Conservation (phyloP, 2,329 filamentous ascomycete genomes). For the Botrytis pseudocinerea region DNA sequence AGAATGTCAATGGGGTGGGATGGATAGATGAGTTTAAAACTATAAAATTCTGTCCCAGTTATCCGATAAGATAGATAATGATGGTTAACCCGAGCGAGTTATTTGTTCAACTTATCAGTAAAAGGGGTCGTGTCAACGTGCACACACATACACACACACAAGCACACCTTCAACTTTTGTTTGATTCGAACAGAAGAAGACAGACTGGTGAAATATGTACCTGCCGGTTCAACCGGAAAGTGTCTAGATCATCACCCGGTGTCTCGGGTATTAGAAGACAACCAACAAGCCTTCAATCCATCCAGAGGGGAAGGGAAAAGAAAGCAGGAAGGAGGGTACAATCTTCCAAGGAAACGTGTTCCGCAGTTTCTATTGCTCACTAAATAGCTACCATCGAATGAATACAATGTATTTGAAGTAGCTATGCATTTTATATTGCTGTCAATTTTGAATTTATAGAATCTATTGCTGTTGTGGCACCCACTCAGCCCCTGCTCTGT, state of each 20-base stretch:
- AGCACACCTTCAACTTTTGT: background rate
- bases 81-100: background rate
- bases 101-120: background rate
- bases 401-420: background rate
- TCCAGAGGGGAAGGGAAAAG: background rate
- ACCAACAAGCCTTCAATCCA: background rate
- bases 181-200: background rate
- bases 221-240: constrained; percentile 2
- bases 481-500: background rate
- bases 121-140: background rate
- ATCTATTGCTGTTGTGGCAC: background rate
- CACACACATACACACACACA: background rate
- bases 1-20: background rate
- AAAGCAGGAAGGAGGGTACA: background rate
- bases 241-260: constrained; percentile 1
- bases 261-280: constrained; percentile 1
- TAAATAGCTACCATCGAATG: background rate
- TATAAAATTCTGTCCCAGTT: background rate
- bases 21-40: background rate
- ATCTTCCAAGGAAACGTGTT: background rate
- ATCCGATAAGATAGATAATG: background rate
- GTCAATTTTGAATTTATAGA: background rate
- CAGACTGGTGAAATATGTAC: background rate
- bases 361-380: background rate
- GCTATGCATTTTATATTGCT: background rate